Conservation (phyloP, 768 basidiomycete genomes). For the Tulasnella sp. region DNA sequence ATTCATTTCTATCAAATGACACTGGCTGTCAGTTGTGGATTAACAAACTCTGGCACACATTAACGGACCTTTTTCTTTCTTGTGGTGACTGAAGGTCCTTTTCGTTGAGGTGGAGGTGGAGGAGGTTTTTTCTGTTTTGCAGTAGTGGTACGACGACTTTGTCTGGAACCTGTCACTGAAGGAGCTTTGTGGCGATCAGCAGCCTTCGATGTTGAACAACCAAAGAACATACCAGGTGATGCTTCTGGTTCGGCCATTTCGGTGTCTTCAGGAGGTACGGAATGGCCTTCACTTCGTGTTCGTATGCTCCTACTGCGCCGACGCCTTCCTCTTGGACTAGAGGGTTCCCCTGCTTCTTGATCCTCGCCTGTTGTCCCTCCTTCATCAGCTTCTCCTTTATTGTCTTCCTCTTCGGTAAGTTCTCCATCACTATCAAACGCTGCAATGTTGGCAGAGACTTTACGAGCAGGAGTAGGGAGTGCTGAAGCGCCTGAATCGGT, state of each 20-base stretch:
- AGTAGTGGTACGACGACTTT: too few relatives aligned
- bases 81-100: too few relatives aligned
- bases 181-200: too few relatives aligned
- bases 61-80: too few relatives aligned
- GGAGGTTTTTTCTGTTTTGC: too few relatives aligned
- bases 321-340: constrained; percentile 12
- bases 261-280: not conserved
- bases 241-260: constrained; percentile 11
- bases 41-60: too few relatives aligned
- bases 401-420: constrained; percentile 24
- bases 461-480: constrained; percentile 4
- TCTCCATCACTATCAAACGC: constrained; percentile 22
- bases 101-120: too few relatives aligned
- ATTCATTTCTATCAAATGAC: too few relatives aligned
- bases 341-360: constrained; percentile 32
- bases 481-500: not conserved
- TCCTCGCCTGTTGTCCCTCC: constrained; percentile 48
- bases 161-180: too few relatives aligned
- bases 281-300: not conserved
- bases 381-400: constrained; percentile 38
- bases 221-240: not conserved
- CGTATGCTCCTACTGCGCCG: constrained; percentile 11
- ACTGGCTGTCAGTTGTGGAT: too few relatives aligned
- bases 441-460: constrained; percentile 1
- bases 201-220: not conserved